Evolutionary conservation across 2,329 filamentous ascomycete genomes (phyloP).

Genomic region (Cylindrodendrum hubeiense): DNA sequence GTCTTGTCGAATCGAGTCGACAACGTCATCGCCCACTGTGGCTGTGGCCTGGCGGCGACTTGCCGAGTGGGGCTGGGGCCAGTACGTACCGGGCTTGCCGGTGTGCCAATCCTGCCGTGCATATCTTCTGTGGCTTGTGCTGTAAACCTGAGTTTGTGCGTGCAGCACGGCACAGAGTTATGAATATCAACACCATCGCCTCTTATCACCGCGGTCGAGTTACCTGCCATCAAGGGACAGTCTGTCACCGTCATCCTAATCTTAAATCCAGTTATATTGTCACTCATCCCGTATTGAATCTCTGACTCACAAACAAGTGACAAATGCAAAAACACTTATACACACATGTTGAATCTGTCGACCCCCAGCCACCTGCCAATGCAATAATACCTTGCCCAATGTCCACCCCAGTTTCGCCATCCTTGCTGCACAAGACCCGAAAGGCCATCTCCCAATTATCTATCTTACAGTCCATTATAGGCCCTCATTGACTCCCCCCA

Average conservation of each 20-base stretch:
- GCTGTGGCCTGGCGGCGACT: constrained; percentile 34
- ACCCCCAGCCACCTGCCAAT: constrained; percentile 1
- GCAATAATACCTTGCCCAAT: constrained; percentile 12
- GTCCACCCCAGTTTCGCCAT: constrained; percentile 18
- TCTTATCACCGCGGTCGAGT: too few species aligned
- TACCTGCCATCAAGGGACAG: too few species aligned
- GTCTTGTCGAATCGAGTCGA: constrained; percentile 39
- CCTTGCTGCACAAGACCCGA: not conserved
- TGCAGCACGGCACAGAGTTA: too few species aligned
- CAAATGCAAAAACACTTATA: not conserved
- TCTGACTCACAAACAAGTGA: not conserved
- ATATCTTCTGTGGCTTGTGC: constrained; percentile 27
- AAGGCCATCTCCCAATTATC: not conserved
- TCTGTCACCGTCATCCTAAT: too few species aligned
- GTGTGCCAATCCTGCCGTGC: not conserved
- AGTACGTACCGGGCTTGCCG: not conserved
- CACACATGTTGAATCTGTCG: not conserved
- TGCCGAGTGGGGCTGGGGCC: constrained; percentile 11
- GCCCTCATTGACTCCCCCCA: constrained; percentile 30
- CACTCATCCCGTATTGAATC: not conserved
- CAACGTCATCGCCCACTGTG: constrained; percentile 52
- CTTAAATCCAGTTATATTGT: not conserved
- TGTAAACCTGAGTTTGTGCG: not conserved
- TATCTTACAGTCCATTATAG: constrained; percentile 19
- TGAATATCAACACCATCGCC: too few species aligned